Evolutionary conservation across 768 basidiomycete species (phyloP).

Genomic region (Rubroboletus satanas): DNA sequence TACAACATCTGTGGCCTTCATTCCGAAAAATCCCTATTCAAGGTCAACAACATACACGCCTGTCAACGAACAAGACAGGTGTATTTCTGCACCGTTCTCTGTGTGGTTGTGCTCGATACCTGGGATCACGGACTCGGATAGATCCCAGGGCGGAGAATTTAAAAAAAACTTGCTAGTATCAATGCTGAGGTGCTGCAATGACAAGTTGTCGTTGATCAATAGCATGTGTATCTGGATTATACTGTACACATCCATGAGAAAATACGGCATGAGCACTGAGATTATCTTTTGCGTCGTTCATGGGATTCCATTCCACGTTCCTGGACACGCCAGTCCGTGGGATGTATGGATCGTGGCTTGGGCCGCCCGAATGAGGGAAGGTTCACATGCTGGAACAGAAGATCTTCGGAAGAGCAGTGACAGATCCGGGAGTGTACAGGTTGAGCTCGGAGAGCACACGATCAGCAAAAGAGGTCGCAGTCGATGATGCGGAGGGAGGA

Average conservation of each 20-base stretch:
- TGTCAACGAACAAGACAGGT: neutral
- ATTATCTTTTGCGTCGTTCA: neutral
- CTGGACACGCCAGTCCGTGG: neutral
- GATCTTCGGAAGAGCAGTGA: neutral
- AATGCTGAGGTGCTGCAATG: neutral
- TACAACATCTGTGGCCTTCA: neutral
- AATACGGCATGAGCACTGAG: neutral
- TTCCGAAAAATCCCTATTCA: neutral
- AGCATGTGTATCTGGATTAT: too few species aligned
- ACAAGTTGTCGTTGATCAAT: neutral
- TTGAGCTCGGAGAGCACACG: neutral
- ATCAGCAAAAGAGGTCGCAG: slow-evolving; percentile 65
- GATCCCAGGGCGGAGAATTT: neutral
- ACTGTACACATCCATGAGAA: slow-evolving; percentile 3
- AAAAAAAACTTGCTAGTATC: neutral
- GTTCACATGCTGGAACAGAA: neutral
- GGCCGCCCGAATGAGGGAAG: neutral
- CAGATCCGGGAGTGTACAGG: neutral
- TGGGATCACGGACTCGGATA: neutral
- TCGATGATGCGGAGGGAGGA: slow-evolving; percentile 63
- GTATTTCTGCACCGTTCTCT: neutral
- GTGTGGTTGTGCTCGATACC: neutral
- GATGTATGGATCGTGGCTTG: neutral
- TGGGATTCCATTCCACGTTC: slow-evolving; percentile 4
- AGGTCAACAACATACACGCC: neutral